Evolutionary conservation across 1,284 basidiomycete species (phyloP).

Genomic region (Coniferiporia weirii): DNA sequence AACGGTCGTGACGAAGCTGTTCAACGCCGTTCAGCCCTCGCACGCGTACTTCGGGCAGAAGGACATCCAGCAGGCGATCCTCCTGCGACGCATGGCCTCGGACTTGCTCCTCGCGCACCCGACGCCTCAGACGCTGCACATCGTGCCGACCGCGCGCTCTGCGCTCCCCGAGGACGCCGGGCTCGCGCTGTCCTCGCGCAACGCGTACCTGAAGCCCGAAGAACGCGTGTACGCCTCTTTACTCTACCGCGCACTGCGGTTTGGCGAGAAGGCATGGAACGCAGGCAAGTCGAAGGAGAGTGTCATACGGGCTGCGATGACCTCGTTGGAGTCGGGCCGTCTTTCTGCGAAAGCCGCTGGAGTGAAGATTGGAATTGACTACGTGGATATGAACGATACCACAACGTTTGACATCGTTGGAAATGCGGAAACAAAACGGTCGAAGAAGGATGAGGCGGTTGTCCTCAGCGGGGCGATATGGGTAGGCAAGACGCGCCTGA

Average conservation of each 20-base stretch:
- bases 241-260: slow-evolving; percentile 65
- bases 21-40: slow-evolving; percentile 89
- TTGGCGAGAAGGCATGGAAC: slow-evolving; percentile 52
- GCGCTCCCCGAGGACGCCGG: slow-evolving; percentile 43
- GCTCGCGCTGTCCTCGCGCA: slow-evolving; percentile 89
- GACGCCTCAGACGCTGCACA: slow-evolving; percentile 61
- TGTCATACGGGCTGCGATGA: slow-evolving; percentile 43
- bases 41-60: slow-evolving; percentile 97
- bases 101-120: slow-evolving; percentile 84
- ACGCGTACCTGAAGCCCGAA: slow-evolving; percentile 69
- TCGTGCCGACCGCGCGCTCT: slow-evolving; percentile 78
- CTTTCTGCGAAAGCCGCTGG: slow-evolving; percentile 31
- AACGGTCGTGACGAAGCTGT: slow-evolving; percentile 92
- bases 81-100: slow-evolving; percentile 78
- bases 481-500: slow-evolving; percentile 84
- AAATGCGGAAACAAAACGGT: slow-evolving; percentile 27
- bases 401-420: slow-evolving; percentile 62
- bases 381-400: slow-evolving; percentile 86
- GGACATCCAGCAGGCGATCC: slow-evolving; percentile 93
- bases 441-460: slow-evolving; percentile 32
- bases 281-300: slow-evolving; percentile 46
- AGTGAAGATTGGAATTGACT: slow-evolving; percentile 70
- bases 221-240: slow-evolving; percentile 70
- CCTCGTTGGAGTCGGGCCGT: slow-evolving; percentile 32
- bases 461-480: slow-evolving; percentile 88